These are phyloP conservation scores for Trichosanthes cucumerina DNA, from an alignment of 306 rosid genomes.

Conservation along the genomic window DNA sequence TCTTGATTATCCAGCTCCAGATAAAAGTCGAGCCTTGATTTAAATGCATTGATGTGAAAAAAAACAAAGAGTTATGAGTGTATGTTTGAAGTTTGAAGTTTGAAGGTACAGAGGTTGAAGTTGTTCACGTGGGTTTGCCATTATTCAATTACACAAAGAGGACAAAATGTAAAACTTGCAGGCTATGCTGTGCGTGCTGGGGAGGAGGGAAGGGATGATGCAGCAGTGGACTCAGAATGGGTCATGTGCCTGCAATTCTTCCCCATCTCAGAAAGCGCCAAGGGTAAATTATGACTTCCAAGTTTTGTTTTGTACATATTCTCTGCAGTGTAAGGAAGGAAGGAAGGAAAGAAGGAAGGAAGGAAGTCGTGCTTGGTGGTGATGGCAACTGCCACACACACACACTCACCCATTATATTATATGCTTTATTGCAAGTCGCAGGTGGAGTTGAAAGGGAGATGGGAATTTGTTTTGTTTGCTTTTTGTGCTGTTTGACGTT, in stretches of 20 bases:
- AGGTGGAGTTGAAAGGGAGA: slow-evolving; percentile 5
- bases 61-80: neutral
- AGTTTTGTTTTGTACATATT: slow-evolving; percentile 7
- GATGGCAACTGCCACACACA: slow-evolving; percentile 8
- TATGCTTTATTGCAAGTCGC: neutral
- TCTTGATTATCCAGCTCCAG: neutral
- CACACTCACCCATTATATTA: neutral
- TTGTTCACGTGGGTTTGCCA: slow-evolving; percentile 13
- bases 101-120: neutral
- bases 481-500: slow-evolving; percentile 4
- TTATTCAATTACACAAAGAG: neutral
- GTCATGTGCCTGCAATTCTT: slow-evolving; percentile 11
- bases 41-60: neutral
- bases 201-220: neutral
- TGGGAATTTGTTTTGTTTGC: slow-evolving; percentile 2
- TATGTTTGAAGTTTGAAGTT: slow-evolving; percentile 1
- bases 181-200: neutral
- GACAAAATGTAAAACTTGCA: slow-evolving; percentile 10
- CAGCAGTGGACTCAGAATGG: neutral
- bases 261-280: slow-evolving; percentile 10
- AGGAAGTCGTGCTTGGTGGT: slow-evolving; percentile 1
- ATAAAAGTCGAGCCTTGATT: neutral
- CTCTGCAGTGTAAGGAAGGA: neutral
- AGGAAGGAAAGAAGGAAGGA: neutral
- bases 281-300: neutral